Evolutionary conservation across 2,329 filamentous ascomycete genomes (phyloP).

Genomic region (Colletotrichum spaethianum): DNA sequence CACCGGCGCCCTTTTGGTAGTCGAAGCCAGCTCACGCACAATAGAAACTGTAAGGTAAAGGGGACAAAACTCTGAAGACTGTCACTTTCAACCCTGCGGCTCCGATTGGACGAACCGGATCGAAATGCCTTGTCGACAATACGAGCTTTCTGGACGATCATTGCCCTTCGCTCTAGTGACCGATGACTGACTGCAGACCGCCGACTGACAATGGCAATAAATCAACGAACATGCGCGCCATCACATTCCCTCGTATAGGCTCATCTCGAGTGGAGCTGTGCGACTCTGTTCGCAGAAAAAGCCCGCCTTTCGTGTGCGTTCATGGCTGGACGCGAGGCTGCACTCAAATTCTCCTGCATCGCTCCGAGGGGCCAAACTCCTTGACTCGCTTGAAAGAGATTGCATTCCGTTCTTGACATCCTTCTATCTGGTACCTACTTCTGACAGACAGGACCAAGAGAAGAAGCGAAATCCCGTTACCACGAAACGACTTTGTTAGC

Average conservation of each 20-base stretch:
- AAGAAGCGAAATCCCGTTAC: background rate
- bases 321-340: constrained; percentile 1
- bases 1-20: background rate
- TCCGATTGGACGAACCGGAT: constrained; percentile 4
- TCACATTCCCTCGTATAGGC: background rate
- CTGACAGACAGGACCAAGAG: background rate
- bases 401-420: background rate
- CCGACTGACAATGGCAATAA: background rate
- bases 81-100: background rate
- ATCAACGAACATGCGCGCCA: background rate
- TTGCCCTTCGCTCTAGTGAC: constrained; percentile 12
- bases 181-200: background rate
- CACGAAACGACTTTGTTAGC: background rate
- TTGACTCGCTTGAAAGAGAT: background rate
- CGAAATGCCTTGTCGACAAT: background rate
- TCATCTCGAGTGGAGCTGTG: constrained; percentile 1
- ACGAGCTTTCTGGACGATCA: constrained; percentile 15
- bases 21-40: background rate
- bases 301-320: background rate
- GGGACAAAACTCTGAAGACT: background rate
- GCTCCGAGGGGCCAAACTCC: background rate
- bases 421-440: background rate
- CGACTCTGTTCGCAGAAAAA: background rate
- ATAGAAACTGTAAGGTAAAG: background rate
- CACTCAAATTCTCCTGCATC: background rate